Base-by-base conservation (phyloP, 768 basidiomycete genomes). In the Boletus tomentosulus region DNA sequence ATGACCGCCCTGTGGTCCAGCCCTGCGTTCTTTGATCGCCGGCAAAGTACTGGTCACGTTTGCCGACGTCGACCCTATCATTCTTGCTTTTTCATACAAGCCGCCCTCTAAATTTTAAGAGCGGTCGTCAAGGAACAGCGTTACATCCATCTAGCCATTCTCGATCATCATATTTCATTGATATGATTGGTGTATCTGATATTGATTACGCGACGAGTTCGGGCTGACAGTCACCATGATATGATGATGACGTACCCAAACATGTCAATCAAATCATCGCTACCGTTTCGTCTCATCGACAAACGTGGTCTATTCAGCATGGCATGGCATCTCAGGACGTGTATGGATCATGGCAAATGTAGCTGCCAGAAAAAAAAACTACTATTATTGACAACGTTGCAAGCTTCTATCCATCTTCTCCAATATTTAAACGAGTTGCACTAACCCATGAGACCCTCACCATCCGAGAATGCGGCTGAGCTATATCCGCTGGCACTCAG, bases 381-480 rank as follows among this genome's bases (percentile, higher is more conserved):
- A 57, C 31, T 46, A 53, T 48, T 54, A 50, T 48, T 42, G 34
- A 38, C 49, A 28, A 35, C 53, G 30, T 13, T 28, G 43, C 54
- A 53, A 56, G 51, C 54, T 50, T 59, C 48, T 49, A 46, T 51
- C 39, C 30, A 12, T 30, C 45, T 7, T 30, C n/a, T 35, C 34
- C 49, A 33, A 51, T 33, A 6, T 8, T 30, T 9, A 30, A 33
- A 33, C 31, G 12, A 11, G 2, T 10, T 10, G 31, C 31, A 11
- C 49, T 62, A 78, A 24, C 75, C 73, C 49, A 75, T 55, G 31
- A 80, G 70, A 34, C 80, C 80, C 68, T 83, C 82, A 3, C 80
- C 80, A 50, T 84, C 83, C 4, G 81, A 83, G 38, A 77, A 72
- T 2, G 81, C 80, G 0, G 83, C 76, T 43, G 81, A 81, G 58